phyloP scores from a whole-genome alignment of 129 eudicot species.

The Solidago caesia region DNA sequence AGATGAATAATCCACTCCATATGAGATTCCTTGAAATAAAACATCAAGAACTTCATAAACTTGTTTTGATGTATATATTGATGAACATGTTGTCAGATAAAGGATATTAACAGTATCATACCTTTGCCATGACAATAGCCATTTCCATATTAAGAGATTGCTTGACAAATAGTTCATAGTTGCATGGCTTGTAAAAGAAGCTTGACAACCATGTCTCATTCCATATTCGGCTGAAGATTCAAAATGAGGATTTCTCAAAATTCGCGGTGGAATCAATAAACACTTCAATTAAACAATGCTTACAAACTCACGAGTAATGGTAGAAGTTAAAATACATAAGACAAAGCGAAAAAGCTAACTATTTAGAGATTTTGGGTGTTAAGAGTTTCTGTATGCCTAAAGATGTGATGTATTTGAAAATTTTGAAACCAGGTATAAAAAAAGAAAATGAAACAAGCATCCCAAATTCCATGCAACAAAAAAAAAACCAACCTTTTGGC shows the following conservation, averaged over 20 bases:
- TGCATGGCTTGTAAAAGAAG: slow-evolving; percentile 95
- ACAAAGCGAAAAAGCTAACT: too few species aligned
- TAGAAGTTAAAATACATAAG: not conserved
- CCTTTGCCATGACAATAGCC: slow-evolving; percentile 92
- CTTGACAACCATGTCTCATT: slow-evolving; percentile 93
- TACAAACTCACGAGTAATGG: not conserved
- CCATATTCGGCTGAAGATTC: slow-evolving; percentile 76
- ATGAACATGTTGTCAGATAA: not conserved
- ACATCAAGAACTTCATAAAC: slow-evolving; percentile 7
- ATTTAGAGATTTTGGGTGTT: too few species aligned
- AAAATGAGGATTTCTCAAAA: not conserved
- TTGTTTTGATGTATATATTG: not conserved
- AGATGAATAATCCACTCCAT: slow-evolving; percentile 97
- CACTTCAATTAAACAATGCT: not conserved
- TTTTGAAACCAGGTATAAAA: too few species aligned
- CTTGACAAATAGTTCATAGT: slow-evolving; percentile 88
- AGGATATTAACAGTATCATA: slow-evolving; percentile 26
- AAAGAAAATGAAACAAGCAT: not conserved
- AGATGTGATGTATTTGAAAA: too few species aligned
- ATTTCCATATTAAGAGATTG: slow-evolving; percentile 92
- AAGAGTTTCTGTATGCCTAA: too few species aligned
- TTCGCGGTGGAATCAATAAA: not conserved
- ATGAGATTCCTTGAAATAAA: slow-evolving; percentile 53
- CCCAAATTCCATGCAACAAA: not conserved
- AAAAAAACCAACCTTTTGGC: slow-evolving; percentile 44